phyloP scores from a whole-genome alignment of 2,329 filamentous ascomycete species.

The Fusarium odoratissimum region DNA sequence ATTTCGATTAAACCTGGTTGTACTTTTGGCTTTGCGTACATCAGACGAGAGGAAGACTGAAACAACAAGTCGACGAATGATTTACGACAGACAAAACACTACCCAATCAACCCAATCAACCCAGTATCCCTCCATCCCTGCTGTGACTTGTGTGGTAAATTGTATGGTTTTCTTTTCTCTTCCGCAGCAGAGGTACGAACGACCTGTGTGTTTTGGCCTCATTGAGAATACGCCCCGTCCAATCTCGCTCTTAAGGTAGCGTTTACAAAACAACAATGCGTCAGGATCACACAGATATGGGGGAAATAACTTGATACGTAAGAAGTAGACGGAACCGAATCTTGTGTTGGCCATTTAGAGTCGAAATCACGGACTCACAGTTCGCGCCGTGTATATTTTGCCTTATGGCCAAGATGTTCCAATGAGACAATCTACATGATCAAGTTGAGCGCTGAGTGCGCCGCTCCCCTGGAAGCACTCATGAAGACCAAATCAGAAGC shows the following conservation, averaged over 20 bases:
- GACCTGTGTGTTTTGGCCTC: not conserved
- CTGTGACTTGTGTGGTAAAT: not conserved
- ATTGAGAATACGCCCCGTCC: not conserved
- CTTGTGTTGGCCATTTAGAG: conserved; percentile 33
- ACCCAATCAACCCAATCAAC: conserved; percentile 15
- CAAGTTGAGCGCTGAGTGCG: conserved; percentile 11
- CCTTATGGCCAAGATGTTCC: conserved; percentile 22
- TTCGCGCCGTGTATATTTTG: conserved; percentile 7
- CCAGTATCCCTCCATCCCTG: not conserved
- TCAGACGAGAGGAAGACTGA: conserved; percentile 33
- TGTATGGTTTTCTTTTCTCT: not conserved
- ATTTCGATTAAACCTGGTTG: conserved; percentile 22
- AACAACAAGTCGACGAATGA: conserved; percentile 37
- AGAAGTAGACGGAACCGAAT: conserved; percentile 1
- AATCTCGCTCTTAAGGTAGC: not conserved
- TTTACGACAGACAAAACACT: conserved; percentile 50
- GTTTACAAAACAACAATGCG: not conserved
- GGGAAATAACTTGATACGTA: not conserved
- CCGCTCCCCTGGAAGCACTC: conserved; percentile 2
- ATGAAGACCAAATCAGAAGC: conserved; percentile 23
- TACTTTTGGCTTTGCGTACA: conserved; percentile 39
- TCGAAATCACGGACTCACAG: not conserved
- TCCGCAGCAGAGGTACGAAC: not conserved
- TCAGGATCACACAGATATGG: not conserved
- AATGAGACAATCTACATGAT: conserved; percentile 17